Percentiles rank a stretch among this genome's conserved stretches.
phyloP scores from a whole-genome alignment of 2,329 filamentous ascomycete genomes.

The Sporothrix brasiliensis region DNA sequence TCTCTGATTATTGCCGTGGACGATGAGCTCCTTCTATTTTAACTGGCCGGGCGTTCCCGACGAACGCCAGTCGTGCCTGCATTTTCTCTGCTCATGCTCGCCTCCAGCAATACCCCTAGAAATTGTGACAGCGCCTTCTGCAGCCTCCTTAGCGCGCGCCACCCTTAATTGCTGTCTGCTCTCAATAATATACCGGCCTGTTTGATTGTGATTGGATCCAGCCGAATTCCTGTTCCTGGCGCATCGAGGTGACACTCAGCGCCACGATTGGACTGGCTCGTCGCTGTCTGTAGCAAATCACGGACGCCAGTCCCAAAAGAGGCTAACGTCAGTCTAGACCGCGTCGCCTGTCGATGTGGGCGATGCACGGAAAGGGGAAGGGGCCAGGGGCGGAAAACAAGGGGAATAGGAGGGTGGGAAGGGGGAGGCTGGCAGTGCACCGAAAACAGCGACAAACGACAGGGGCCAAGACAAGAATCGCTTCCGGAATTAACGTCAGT shows the following conservation, averaged over 20 bases:
- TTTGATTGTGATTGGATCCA: constrained; percentile 7
- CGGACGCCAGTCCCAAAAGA: constrained; percentile 32
- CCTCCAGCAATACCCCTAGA: constrained; percentile 20
- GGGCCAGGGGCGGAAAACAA: constrained; percentile 6
- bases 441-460: not conserved
- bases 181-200: not conserved
- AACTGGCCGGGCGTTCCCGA: not conserved
- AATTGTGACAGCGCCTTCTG: not conserved
- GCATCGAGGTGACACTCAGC: constrained; percentile 18
- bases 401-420: not conserved
- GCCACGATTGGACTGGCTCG: constrained; percentile 13
- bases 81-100: not conserved
- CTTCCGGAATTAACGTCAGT: not conserved
- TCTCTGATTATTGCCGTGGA: not conserved
- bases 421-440: not conserved
- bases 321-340: constrained; percentile 31
- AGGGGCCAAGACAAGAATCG: constrained; percentile 11
- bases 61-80: constrained; percentile 9
- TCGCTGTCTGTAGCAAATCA: constrained; percentile 25
- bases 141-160: constrained; percentile 29
- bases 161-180: constrained; percentile 1
- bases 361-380: constrained; percentile 16
- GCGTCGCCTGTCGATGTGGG: constrained; percentile 14
- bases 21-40: constrained; percentile 7
- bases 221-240: constrained; percentile 26